Evolutionary conservation across 345 rosid species (phyloP).

Genomic region (Eucalyptus erythrocorys): DNA sequence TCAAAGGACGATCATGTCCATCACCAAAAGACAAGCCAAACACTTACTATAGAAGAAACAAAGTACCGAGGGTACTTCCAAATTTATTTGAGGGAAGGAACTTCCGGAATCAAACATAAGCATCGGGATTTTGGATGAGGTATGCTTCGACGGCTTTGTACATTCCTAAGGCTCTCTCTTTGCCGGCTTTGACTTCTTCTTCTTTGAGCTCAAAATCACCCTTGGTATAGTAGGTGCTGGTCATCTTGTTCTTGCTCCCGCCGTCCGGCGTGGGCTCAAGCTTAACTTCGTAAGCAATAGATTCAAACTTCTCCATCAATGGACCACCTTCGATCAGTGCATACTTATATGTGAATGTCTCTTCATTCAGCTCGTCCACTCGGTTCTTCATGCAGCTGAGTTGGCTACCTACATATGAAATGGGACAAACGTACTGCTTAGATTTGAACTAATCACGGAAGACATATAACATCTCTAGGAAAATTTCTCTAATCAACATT

Average conservation of each 20-base stretch:
- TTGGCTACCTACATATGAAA: neutral
- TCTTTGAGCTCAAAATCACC: slow-evolving; percentile 4
- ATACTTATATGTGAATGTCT: neutral
- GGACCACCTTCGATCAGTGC: slow-evolving; percentile 6
- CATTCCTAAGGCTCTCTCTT: slow-evolving; percentile 3
- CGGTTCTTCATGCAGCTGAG: neutral
- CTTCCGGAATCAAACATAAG: neutral
- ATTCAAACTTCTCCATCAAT: neutral
- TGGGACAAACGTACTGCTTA: neutral
- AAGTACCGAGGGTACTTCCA: neutral
- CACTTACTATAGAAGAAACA: neutral
- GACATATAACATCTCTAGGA: neutral
- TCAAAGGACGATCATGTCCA: neutral
- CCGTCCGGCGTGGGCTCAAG: neutral
- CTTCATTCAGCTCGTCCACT: neutral
- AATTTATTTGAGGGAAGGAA: neutral
- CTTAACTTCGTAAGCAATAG: neutral
- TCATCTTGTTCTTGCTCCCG: neutral
- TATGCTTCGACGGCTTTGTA: slow-evolving; percentile 23
- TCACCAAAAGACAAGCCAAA: neutral
- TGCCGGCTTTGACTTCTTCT: slow-evolving; percentile 19
- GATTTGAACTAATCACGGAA: neutral
- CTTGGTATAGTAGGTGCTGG: slow-evolving; percentile 4
- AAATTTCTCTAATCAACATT: neutral
- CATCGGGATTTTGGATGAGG: slow-evolving; percentile 17